A percentile compares a stretch with the other conserved stretches of the same genome.
Evolutionary conservation across 305 asterid genomes (phyloP).

Genomic region (Fraxinus baroniana): DNA sequence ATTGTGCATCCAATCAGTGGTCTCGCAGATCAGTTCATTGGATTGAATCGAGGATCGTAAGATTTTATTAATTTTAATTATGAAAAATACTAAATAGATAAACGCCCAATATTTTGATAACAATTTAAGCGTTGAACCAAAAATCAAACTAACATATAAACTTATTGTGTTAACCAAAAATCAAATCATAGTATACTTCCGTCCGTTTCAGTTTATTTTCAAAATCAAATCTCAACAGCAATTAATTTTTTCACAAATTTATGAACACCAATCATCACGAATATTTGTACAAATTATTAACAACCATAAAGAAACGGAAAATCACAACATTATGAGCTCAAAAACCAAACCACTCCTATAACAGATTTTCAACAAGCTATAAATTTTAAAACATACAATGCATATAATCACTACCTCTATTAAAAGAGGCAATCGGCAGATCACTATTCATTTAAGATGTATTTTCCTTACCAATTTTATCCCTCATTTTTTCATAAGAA

Average conservation of each 20-base stretch:
- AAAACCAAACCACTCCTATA: not conserved
- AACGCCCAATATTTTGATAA: not conserved
- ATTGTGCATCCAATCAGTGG: not conserved
- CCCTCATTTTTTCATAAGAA: too few species aligned
- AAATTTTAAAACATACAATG: not conserved
- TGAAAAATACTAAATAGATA: not conserved
- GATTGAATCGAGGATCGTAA: not conserved
- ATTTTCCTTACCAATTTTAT: too few species aligned
- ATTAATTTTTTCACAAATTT: too few species aligned
- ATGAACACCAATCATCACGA: not conserved
- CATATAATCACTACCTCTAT: not conserved
- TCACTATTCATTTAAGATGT: too few species aligned
- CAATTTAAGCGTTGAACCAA: not conserved
- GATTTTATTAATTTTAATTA: too few species aligned
- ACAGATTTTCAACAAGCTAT: not conserved
- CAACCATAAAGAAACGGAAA: not conserved
- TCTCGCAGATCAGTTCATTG: not conserved
- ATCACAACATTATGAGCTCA: not conserved
- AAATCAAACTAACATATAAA: not conserved
- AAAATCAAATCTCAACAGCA: not conserved
- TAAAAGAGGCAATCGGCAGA: too few species aligned
- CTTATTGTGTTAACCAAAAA: not conserved
- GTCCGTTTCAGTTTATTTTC: not conserved
- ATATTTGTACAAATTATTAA: not conserved
- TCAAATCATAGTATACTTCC: not conserved